Evolutionary conservation across 352 stramenopile genomes (phyloP).

Genomic region (Lagenidium sp.): DNA sequence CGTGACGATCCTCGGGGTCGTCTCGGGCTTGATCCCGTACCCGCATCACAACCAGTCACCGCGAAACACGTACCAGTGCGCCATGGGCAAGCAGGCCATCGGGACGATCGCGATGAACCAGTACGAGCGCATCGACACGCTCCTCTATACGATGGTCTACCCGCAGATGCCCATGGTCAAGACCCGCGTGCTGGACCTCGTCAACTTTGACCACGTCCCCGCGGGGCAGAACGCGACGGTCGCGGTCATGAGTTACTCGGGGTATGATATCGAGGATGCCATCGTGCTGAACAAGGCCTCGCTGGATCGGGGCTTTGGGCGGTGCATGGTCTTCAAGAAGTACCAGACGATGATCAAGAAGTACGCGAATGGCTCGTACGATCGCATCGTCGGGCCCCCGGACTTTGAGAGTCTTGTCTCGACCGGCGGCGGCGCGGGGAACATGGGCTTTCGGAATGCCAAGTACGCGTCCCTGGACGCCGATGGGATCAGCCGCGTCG

Average conservation of each 20-base stretch:
- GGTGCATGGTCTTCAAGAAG: slow-evolving; percentile 99
- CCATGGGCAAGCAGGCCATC: slow-evolving; percentile 99
- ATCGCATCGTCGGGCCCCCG: slow-evolving; percentile 90
- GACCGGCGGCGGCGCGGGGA: slow-evolving; percentile 7
- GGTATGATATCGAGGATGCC: slow-evolving; percentile 99
- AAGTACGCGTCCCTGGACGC: slow-evolving; percentile 93
- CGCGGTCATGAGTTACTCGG: slow-evolving; percentile 99
- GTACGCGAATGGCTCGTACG: slow-evolving; percentile 95
- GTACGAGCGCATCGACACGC: slow-evolving; percentile 98
- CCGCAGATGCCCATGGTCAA: slow-evolving; percentile 99
- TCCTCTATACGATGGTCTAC: slow-evolving; percentile 99
- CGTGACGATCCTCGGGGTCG: slow-evolving; percentile 98
- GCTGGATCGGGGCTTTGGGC: slow-evolving; percentile 96
- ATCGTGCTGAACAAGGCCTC: slow-evolving; percentile 99
- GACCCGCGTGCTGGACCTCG: slow-evolving; percentile 95
- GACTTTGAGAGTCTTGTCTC: slow-evolving; percentile 80
- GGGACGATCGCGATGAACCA: slow-evolving; percentile 99
- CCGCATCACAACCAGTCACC: slow-evolving; percentile 99
- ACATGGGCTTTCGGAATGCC: slow-evolving; percentile 74
- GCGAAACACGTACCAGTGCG: slow-evolving; percentile 99
- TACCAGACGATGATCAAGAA: slow-evolving; percentile 96
- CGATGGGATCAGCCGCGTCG: slow-evolving; percentile 93
- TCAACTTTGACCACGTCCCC: slow-evolving; percentile 98
- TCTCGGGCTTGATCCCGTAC: slow-evolving; percentile 98
- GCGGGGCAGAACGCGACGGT: slow-evolving; percentile 98